Base-by-base conservation (phyloP, 2,329 filamentous ascomycete genomes). In the Arthrobotrys megalospora region DNA sequence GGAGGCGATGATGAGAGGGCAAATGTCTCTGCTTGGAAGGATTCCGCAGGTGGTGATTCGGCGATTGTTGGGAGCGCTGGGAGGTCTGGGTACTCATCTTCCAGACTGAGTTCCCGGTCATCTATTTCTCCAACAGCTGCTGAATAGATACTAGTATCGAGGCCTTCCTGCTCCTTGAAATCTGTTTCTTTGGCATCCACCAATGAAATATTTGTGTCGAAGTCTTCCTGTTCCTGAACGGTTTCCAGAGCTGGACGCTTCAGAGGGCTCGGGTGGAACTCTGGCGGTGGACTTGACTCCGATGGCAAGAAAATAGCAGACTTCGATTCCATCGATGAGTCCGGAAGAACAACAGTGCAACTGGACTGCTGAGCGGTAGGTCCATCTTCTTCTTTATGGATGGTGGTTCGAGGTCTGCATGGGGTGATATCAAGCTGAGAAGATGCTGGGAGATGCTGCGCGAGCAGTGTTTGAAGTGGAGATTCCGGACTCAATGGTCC, bases 1-100 rank as follows among this genome's bases (percentile, higher is more conserved):
- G 73, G 73, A 55, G 73, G 73, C 6, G 73, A 77, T 3, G 73
- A 77, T 45, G 60, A 43, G 52, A 64, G 48, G n/a, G 52, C 24
- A 1, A 45, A 52, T 12, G 60, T 45, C 21, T 77, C 66, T 1
- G 21, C 10, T 12, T 68, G 66, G 38, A 63, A 67, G 6, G 66
- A 67, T 5, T 69, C 58, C 1, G 21, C 34, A 24, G 48, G 38
- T n/a, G 48, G 58, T 21, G 24, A 66, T 71, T 77, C 73, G 5
- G 73, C 32, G n/a, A 77, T 71, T 8, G 62, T 67, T 67, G 73
- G 73, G 10, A 77, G 48, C 14, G 64, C 21, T 55, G 48, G 48
- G 16, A 55, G 19, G 32, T 47, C 55, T 16, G 34, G 43, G 28
- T 68, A 41, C n/a, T 69, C 58, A 12, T 52, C 21, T 28, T 21